Percentiles rank a stretch among this genome's conserved stretches.
phyloP scores from a whole-genome alignment of 73 alveolate species.

The Stentor roeselii region DNA sequence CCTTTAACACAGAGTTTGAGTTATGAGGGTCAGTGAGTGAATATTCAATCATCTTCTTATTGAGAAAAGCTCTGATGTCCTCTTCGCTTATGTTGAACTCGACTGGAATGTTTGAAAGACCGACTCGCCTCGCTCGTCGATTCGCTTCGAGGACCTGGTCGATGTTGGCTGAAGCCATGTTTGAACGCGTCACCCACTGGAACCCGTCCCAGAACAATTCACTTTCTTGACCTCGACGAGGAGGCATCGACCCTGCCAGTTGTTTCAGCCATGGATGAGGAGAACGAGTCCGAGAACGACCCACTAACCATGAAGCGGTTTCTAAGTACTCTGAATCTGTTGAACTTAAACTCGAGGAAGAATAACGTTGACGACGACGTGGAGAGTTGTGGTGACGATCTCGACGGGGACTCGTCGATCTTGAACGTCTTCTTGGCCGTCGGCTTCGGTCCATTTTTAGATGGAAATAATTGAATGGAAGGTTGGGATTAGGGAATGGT shows the following conservation, averaged over 20 bases:
- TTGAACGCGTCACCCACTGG: conserved; percentile 28
- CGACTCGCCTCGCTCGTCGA: conserved; percentile 14
- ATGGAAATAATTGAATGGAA: no score
- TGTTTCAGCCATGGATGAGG: conserved; percentile 28
- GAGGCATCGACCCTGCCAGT: conserved; percentile 2
- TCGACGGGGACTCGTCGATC: not conserved
- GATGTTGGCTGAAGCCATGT: conserved; percentile 1
- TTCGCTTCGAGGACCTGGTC: conserved; percentile 23
- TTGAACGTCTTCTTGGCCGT: not conserved
- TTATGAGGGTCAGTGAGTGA: not conserved
- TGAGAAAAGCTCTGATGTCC: conserved; percentile 18
- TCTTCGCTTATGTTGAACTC: conserved; percentile 17
- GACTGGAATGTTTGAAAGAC: conserved; percentile 26
- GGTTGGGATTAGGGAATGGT: no score
- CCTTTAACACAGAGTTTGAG: not conserved
- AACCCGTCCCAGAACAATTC: conserved; percentile 29
- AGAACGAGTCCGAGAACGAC: conserved; percentile 25
- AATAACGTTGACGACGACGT: not conserved
- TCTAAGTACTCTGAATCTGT: conserved; percentile 20
- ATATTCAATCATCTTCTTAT: conserved; percentile 21
- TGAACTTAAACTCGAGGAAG: conserved; percentile 11
- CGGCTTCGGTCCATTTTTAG: not conserved
- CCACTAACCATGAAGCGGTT: conserved; percentile 24
- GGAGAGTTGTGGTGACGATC: not conserved
- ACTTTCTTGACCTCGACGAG: conserved; percentile 3